phyloP scores from a whole-genome alignment of 106 monocot species.

The Chionographis japonica region DNA sequence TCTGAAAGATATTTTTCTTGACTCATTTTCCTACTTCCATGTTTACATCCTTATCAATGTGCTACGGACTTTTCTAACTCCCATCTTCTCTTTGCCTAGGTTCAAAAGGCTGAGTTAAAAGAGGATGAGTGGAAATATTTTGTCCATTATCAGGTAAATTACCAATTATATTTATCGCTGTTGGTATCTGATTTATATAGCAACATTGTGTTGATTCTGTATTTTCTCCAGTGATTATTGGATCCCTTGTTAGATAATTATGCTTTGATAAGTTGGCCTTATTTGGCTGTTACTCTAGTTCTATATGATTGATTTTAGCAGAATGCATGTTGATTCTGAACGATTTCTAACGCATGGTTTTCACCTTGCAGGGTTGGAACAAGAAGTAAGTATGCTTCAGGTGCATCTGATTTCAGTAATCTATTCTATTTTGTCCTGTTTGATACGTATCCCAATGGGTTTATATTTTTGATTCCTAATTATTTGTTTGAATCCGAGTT shows the following conservation, averaged over 20 bases:
- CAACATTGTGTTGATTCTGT: background rate
- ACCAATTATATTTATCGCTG: background rate
- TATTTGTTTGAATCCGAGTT: background rate
- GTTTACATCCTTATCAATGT: background rate
- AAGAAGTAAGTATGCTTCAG: constrained; percentile 66
- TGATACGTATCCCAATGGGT: background rate
- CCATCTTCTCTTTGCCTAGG: constrained; percentile 35
- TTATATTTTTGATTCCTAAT: background rate
- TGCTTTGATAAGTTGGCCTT: background rate
- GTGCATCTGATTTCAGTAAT: constrained; percentile 13
- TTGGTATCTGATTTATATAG: background rate
- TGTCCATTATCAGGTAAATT: constrained; percentile 92
- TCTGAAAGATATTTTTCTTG: no score
- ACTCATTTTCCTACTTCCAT: background rate
- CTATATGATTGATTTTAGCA: background rate
- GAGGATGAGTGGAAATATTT: constrained; percentile 81
- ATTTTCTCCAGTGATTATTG: background rate
- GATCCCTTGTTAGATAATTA: no score
- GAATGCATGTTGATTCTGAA: background rate
- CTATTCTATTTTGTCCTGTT: background rate
- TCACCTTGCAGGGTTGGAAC: constrained; percentile 89
- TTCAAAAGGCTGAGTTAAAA: constrained; percentile 74
- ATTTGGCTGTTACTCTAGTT: background rate
- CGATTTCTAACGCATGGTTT: background rate
- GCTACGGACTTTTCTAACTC: constrained; percentile 4